Percentiles rank a stretch among this genome's conserved stretches.
These are phyloP conservation scores for Candida nanaspora DNA, from an alignment of 805 yeast genomes.

Conservation along the genomic window DNA sequence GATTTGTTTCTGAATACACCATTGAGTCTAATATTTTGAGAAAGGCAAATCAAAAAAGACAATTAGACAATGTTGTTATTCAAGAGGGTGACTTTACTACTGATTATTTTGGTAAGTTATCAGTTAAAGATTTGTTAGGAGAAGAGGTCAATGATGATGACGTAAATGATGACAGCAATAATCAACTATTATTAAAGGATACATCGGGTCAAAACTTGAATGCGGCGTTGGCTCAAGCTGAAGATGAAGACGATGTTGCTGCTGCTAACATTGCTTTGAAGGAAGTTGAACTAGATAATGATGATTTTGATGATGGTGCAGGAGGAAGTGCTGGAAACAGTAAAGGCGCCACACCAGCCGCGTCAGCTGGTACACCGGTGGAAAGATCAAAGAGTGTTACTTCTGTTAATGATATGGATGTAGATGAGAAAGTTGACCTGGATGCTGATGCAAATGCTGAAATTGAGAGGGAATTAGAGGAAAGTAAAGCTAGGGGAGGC, in stretches of 20 bases:
- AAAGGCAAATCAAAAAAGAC: constrained; percentile 92
- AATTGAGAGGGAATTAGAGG: neutral
- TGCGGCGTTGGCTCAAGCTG: constrained; percentile 74
- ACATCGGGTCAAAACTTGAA: constrained; percentile 24
- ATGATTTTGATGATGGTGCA: constrained; percentile 63
- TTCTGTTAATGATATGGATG: constrained; percentile 21
- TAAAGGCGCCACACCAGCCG: neutral
- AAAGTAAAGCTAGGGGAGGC: neutral
- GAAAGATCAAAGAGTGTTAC: constrained; percentile 8
- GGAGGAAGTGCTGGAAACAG: constrained; percentile 1
- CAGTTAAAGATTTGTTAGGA: constrained; percentile 80
- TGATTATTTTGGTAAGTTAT: constrained; percentile 83
- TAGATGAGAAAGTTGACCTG: constrained; percentile 5
- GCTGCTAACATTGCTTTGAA: constrained; percentile 88
- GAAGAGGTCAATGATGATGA: constrained; percentile 33
- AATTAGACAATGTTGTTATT: constrained; percentile 88
- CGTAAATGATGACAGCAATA: constrained; percentile 13
- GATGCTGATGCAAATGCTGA: constrained; percentile 23
- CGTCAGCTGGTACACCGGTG: neutral
- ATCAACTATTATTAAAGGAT: constrained; percentile 15
- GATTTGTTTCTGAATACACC: constrained; percentile 93
- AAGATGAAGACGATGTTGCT: constrained; percentile 83
- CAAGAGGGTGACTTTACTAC: constrained; percentile 99
- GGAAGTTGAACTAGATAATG: constrained; percentile 77
- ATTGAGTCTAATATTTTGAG: constrained; percentile 91